phyloP scores from a whole-genome alignment of 768 basidiomycete species.

The Tulasnella sp. region DNA sequence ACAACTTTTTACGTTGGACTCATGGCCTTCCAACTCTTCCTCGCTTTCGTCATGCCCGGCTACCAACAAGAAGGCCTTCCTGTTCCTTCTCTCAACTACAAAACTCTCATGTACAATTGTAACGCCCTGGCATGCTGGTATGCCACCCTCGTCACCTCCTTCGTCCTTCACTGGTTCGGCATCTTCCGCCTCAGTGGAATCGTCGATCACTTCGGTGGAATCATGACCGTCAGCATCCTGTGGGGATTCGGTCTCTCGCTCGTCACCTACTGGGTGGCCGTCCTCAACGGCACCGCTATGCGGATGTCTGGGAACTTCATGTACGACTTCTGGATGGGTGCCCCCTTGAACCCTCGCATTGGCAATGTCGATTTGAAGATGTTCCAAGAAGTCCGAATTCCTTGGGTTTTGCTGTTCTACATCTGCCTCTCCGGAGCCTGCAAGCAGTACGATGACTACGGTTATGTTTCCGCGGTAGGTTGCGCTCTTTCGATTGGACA shows the following conservation, averaged over 20 bases:
- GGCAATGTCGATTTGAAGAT: slow-evolving; percentile 93
- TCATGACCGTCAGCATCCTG: slow-evolving; percentile 95
- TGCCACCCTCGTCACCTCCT: slow-evolving; percentile 70
- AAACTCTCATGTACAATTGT: slow-evolving; percentile 93
- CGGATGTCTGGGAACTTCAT: slow-evolving; percentile 93
- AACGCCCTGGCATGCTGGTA: slow-evolving; percentile 87
- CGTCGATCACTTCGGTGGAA: slow-evolving; percentile 91
- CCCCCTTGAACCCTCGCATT: slow-evolving; percentile 86
- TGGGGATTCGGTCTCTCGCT: slow-evolving; percentile 80
- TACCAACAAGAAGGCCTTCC: slow-evolving; percentile 93
- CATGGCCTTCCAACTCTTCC: slow-evolving; percentile 81
- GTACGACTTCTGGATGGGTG: slow-evolving; percentile 98
- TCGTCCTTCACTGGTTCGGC: slow-evolving; percentile 66
- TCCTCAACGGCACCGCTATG: slow-evolving; percentile 72
- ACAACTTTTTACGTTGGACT: slow-evolving; percentile 88
- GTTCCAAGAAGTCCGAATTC: slow-evolving; percentile 96
- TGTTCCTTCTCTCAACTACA: slow-evolving; percentile 89
- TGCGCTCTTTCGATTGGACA: not conserved
- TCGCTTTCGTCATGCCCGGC: slow-evolving; percentile 88
- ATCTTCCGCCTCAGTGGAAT: slow-evolving; percentile 91
- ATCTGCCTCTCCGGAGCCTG: slow-evolving; percentile 86
- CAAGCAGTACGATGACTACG: slow-evolving; percentile 91
- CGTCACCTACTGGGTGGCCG: slow-evolving; percentile 72
- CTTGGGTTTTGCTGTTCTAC: slow-evolving; percentile 95
- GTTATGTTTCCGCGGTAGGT: slow-evolving; percentile 75